Evolutionary conservation across 345 rosid species (phyloP).

Genomic region (Populus euphratica): DNA sequence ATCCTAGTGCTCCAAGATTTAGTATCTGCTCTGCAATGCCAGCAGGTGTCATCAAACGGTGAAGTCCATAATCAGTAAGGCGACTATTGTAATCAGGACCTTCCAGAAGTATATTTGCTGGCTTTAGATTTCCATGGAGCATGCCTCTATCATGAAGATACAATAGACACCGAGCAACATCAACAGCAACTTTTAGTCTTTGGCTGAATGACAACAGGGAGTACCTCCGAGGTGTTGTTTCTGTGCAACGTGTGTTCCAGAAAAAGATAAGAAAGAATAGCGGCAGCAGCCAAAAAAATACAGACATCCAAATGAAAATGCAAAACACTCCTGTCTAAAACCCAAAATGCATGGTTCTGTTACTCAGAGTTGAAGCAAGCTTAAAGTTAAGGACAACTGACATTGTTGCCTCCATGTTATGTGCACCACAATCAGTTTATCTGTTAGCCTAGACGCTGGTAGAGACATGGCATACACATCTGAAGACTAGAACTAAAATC

Average conservation of each 20-base stretch:
- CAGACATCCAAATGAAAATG: not conserved
- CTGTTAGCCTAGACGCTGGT: not conserved
- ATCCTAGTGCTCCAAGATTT: constrained; percentile 91
- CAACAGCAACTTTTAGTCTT: constrained; percentile 75
- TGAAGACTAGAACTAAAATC: not conserved
- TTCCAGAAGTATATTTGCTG: constrained; percentile 69
- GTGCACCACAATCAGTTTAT: not conserved
- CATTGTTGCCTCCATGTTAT: not conserved
- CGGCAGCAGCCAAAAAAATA: not conserved
- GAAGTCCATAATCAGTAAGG: constrained; percentile 76
- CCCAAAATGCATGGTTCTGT: not conserved
- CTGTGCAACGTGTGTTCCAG: constrained; percentile 39
- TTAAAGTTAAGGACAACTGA: not conserved
- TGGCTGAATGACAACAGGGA: constrained; percentile 68
- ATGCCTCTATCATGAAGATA: constrained; percentile 79
- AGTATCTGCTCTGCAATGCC: constrained; percentile 84
- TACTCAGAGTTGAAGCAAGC: not conserved
- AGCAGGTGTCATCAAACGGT: constrained; percentile 77
- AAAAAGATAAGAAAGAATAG: not conserved
- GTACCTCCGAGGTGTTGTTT: constrained; percentile 87
- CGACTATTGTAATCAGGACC: constrained; percentile 45
- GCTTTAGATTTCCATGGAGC: constrained; percentile 86
- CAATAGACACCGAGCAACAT: constrained; percentile 65
- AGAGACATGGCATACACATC: not conserved
- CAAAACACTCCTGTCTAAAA: not conserved